A percentile compares a stretch with the other conserved stretches of the same genome.
phyloP scores from a whole-genome alignment of 306 rosid genomes.

The Rosa rugosa region DNA sequence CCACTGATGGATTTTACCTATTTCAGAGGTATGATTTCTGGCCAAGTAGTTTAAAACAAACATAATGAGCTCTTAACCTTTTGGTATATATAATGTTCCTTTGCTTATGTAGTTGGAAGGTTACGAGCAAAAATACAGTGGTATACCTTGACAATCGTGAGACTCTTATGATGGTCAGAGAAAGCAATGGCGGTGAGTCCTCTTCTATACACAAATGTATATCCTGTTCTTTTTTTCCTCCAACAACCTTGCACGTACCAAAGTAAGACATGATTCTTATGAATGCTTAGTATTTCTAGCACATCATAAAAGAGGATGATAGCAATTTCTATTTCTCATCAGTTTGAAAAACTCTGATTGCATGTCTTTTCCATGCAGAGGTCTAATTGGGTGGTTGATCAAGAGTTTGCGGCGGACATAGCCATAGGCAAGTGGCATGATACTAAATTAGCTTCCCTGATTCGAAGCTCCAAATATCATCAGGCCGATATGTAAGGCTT shows the following conservation, averaged over 20 bases:
- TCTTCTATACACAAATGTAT: neutral
- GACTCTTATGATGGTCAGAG: neutral
- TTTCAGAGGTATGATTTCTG: constrained; percentile 38
- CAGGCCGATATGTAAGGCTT: too few relatives aligned
- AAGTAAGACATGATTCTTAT: too few relatives aligned
- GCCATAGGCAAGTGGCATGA: too few relatives aligned
- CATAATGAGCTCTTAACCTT: neutral
- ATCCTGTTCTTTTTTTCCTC: too few relatives aligned
- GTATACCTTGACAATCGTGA: constrained; percentile 89
- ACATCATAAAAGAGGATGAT: neutral
- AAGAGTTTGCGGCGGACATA: too few relatives aligned
- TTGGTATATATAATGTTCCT: neutral
- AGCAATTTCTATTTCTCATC: neutral
- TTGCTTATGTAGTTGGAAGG: constrained; percentile 41
- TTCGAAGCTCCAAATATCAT: too few relatives aligned
- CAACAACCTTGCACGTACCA: too few relatives aligned
- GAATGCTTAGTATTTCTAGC: neutral
- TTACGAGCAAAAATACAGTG: constrained; percentile 38
- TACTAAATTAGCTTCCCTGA: too few relatives aligned
- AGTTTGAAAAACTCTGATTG: neutral
- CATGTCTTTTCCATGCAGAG: constrained; percentile 35
- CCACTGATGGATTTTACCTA: constrained; percentile 55
- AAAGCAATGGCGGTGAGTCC: constrained; percentile 58
- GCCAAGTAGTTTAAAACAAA: neutral
- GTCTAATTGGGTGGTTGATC: too few relatives aligned